Conservation (phyloP, 2,329 filamentous ascomycete genomes). For the Colletotrichum horii region DNA sequence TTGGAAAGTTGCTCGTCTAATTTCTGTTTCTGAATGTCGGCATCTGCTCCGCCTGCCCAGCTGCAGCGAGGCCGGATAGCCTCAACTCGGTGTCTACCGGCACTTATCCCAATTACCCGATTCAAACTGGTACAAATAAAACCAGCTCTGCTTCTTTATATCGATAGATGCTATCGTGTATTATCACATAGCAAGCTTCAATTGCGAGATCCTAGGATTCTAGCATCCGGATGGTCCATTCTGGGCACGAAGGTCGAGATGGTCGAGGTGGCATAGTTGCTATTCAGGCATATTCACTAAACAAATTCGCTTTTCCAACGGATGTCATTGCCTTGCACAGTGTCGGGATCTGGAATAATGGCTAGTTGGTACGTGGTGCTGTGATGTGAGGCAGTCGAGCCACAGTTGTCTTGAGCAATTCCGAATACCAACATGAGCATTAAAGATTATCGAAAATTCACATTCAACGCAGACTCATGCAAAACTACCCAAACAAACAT, state of each 20-base stretch:
- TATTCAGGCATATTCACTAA: background rate
- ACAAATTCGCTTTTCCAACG: background rate
- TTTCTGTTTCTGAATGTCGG: background rate
- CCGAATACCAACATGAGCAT: rapidly evolving
- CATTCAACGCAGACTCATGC: background rate
- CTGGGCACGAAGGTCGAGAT: background rate
- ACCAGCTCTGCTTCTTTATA: rapidly evolving
- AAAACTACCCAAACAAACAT: background rate
- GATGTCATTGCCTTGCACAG: background rate
- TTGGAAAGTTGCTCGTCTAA: background rate
- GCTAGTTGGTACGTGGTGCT: rapidly evolving
- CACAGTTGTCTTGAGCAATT: rapidly evolving
- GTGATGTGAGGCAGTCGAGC: rapidly evolving
- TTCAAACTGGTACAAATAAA: background rate
- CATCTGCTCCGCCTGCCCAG: background rate
- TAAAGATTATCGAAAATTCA: background rate
- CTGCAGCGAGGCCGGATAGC: background rate
- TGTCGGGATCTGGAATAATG: rapidly evolving
- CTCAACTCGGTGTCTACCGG: background rate
- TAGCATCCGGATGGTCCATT: background rate
- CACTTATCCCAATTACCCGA: background rate
- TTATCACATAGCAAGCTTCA: background rate
- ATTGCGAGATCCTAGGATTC: background rate
- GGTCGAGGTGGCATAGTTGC: background rate
- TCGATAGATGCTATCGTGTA: rapidly evolving